Evolutionary conservation across 2,329 filamentous ascomycete species (phyloP), one percentile per base, ranked within the genome.

Genomic region (Penicillium freii): DNA sequence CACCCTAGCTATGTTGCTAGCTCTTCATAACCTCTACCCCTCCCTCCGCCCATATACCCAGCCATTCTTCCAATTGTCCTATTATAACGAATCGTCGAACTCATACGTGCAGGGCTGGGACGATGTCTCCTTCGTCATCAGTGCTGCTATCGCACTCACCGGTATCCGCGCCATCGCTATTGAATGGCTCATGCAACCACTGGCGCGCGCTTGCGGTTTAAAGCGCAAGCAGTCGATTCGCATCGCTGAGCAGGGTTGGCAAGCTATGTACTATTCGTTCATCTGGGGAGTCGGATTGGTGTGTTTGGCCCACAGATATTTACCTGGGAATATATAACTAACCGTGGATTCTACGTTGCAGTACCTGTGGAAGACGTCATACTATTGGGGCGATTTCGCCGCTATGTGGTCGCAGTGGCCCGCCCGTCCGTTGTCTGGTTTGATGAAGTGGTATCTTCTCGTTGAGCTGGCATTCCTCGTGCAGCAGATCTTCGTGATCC

Each of bases 161-260:
- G 92, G 90, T 23, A 81, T 97, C 51, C 88, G 94, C 58, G 92
- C 91, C 39, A 86, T 85, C 51, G 81, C 85, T 56, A 95, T 97
- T 85, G 92, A 97, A 72, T 94, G 96, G 77, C 69, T 95, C 13
- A 82, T 97, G 51, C 85, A 86, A 21, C 94, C 93, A 7, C 76
- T 95, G 55, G 92, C 89, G 43, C 86, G 84, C 62, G 78, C 81
- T 47, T 82, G 84, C 62, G 93, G 93, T 36, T 84, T 97, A 66
- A 82, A 83, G 66, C 90, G 88, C 71, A 97, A 96, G 78, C 85
- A 86, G 46, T 79, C 88, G 58, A 85, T 90, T 48, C 85, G 94
- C 57, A 96, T 97, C 77, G 91, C 91, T 61, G 94, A 99, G 78
- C 94, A 99, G 78, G 91, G 88, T 46, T 97, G 93, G 91, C 81